phyloP scores from a whole-genome alignment of 139 green algal genomes.

The Coelastrella sp. region DNA sequence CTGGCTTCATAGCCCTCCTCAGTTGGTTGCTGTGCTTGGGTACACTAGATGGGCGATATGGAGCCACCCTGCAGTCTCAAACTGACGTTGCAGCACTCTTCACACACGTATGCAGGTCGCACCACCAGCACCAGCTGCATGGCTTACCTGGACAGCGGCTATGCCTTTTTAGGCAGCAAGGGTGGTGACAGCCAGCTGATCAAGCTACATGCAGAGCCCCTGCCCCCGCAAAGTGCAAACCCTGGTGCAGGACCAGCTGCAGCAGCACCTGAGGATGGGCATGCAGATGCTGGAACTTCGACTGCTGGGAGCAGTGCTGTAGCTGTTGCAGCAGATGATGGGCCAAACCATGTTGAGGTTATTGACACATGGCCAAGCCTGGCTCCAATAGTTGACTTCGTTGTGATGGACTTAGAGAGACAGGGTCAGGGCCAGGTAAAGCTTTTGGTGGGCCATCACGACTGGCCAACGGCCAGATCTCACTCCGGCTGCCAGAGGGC shows the following conservation, averaged over 20 bases:
- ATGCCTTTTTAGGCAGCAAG: constrained; percentile 89
- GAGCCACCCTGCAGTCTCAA: neutral
- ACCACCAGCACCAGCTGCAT: constrained; percentile 82
- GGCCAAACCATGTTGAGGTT: constrained; percentile 72
- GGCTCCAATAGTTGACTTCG: constrained; percentile 96
- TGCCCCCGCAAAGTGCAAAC: constrained; percentile 1
- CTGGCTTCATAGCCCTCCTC: too few species aligned
- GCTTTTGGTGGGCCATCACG: neutral
- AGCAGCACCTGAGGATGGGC: neutral
- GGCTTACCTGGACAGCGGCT: constrained; percentile 93
- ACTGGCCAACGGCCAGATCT: too few species aligned
- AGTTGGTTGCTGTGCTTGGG: too few species aligned
- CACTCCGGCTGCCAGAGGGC: too few species aligned
- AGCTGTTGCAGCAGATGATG: constrained; percentile 30
- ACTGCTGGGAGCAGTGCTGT: neutral
- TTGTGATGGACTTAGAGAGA: constrained; percentile 93
- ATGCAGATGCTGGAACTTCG: neutral
- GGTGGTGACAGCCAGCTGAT: constrained; percentile 88
- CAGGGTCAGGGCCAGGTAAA: constrained; percentile 93
- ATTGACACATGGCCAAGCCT: constrained; percentile 93
- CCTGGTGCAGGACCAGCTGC: neutral
- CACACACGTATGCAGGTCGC: constrained; percentile 49
- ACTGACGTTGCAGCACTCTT: neutral
- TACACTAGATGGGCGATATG: too few species aligned
- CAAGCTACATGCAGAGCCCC: constrained; percentile 62